A percentile compares a stretch with the other conserved stretches of the same genome.
Evolutionary conservation across 306 rosid species (phyloP).

Genomic region (Fragaria iinumae): DNA sequence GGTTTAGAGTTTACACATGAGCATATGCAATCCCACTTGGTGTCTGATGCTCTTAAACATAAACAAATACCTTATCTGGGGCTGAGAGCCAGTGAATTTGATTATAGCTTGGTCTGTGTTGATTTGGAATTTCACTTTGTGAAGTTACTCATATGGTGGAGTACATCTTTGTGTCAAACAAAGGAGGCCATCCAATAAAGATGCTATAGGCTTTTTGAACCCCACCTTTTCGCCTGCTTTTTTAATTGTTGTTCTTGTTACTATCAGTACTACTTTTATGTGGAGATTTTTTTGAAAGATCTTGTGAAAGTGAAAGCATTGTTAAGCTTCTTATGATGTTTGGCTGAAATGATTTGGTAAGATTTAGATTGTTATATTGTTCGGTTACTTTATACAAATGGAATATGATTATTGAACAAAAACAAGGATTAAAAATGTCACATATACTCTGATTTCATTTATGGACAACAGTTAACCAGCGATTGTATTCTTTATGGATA

Average conservation of each 20-base stretch:
- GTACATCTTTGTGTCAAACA: background rate
- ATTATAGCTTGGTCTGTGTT: background rate
- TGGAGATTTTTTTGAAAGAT: background rate
- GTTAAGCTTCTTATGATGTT: background rate
- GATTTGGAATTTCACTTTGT: background rate
- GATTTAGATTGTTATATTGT: background rate
- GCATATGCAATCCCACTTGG: background rate
- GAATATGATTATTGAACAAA: constrained; percentile 1
- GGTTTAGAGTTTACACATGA: background rate
- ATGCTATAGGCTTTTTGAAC: constrained; percentile 11
- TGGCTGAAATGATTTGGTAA: constrained; percentile 1
- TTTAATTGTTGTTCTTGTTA: background rate
- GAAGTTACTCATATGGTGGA: background rate
- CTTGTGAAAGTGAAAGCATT: constrained; percentile 1
- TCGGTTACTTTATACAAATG: background rate
- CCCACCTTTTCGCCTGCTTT: background rate
- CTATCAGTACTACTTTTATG: background rate
- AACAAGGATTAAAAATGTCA: background rate
- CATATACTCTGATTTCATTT: background rate
- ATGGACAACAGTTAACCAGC: constrained; percentile 15
- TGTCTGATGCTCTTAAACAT: background rate
- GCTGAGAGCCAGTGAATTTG: constrained; percentile 7
- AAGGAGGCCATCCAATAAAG: constrained; percentile 7
- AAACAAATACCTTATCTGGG: background rate
- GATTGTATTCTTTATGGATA: constrained; percentile 36